Evolutionary conservation across 148 eudicot genomes (phyloP), one percentile per base, ranked within the genome.

Genomic region (Rhododendron vialii): DNA sequence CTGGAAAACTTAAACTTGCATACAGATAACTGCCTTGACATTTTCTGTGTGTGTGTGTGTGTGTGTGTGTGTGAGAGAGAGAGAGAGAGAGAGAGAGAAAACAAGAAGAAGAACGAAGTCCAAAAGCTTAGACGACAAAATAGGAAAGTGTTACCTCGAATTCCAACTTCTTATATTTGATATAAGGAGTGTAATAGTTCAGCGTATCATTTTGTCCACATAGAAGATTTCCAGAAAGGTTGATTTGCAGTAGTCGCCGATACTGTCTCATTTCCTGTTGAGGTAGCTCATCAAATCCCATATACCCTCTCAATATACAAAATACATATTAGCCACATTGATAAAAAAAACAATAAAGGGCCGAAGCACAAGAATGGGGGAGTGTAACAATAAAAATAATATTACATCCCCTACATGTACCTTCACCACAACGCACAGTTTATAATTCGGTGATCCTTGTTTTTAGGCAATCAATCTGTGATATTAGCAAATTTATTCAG

Each of bases 141-240:
- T 1, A 18, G 43, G 28, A 61, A 74, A 41, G 2, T 26, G 26
- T 78, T 87, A 96, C 99, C 98, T 95, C 91, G 88, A 97, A 95
- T 81, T 92, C 94, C 88, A 97, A 89, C 90, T 95, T 97, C 28
- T 94, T 93, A 83, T 95, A 97, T 83, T 92, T 94, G 88, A 97
- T 93, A 61, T 86, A 90, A 82, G 95, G 98, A 78, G 92, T 94
- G 84, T 91, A 90, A 86, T 87, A 85, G 89, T 89, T 91, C 30
- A 82, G 81, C 17, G 81, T 33, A 81, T 91, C 93, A 85, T 89
- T 88, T 89, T 86, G 83, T 85, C 48, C 90, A 78, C 86, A 71
- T 87, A 88, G 83, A 90, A 43, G 86, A 48, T 82, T 89, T 80
- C 77, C 88, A 69, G 92, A 73, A 87, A 85, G 89, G 87, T 87